phyloP scores from a whole-genome alignment of 768 basidiomycete species.

The Kwoniella newhampshirensis region DNA sequence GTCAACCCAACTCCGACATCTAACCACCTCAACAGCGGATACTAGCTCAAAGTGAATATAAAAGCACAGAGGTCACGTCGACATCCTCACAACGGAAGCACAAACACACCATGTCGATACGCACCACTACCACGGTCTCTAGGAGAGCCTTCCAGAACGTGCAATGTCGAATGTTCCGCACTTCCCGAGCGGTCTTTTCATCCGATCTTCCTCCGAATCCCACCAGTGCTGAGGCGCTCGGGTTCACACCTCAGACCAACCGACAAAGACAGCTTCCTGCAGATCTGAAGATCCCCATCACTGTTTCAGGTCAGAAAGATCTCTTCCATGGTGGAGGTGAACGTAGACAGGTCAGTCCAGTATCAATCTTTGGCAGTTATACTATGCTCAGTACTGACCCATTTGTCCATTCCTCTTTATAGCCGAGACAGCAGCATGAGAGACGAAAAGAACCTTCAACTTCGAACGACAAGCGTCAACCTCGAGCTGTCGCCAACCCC shows the following conservation, averaged over 20 bases:
- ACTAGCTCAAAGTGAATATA: too few relatives aligned
- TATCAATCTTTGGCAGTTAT: too few relatives aligned
- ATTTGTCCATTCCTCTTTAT: neutral
- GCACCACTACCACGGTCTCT: neutral
- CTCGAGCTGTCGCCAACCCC: neutral
- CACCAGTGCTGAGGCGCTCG: constrained; percentile 16
- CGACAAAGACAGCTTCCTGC: constrained; percentile 13
- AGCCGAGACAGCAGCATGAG: neutral
- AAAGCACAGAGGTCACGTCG: too few relatives aligned
- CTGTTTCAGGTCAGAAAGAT: constrained; percentile 5
- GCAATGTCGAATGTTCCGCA: neutral
- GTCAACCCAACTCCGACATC: neutral
- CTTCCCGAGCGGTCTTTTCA: constrained; percentile 1
- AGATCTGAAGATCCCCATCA: constrained; percentile 18
- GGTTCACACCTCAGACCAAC: constrained; percentile 15
- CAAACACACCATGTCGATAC: constrained; percentile 9
- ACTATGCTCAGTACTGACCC: too few relatives aligned
- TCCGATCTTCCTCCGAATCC: constrained; percentile 8
- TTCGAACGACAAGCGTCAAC: neutral
- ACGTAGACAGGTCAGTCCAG: too few relatives aligned
- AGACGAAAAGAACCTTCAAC: neutral
- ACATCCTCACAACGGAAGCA: neutral
- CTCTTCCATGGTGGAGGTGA: neutral
- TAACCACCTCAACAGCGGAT: too few relatives aligned
- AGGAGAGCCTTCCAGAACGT: neutral